phyloP scores from a whole-genome alignment of 148 eudicot genomes.

The Nepenthes gracilis region DNA sequence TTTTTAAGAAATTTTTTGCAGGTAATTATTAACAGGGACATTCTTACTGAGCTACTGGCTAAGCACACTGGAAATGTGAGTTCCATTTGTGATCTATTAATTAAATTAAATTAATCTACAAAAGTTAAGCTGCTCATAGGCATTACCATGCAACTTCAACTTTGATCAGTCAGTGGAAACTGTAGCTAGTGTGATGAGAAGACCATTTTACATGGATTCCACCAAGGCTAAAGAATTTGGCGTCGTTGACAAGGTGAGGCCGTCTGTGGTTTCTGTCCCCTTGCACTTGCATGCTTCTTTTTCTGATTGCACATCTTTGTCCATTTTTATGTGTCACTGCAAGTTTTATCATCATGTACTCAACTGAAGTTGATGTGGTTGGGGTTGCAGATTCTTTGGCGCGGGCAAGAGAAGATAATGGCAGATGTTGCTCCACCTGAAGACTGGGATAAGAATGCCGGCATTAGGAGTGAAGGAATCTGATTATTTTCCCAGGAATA shows the following conservation, averaged over 20 bases:
- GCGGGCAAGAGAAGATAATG: conserved; percentile 75
- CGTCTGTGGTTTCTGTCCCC: not conserved
- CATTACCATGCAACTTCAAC: conserved; percentile 10
- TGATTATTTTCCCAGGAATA: conserved; percentile 14
- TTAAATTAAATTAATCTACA: not conserved
- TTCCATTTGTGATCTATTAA: conserved; percentile 5
- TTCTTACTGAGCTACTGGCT: conserved; percentile 51
- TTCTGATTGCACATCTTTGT: not conserved
- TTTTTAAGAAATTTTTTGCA: conserved; percentile 16
- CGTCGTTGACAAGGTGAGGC: conserved; percentile 65
- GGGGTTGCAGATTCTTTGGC: conserved; percentile 61
- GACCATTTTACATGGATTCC: conserved; percentile 57
- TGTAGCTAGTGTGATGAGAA: conserved; percentile 47
- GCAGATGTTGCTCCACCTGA: conserved; percentile 65
- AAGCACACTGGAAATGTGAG: conserved; percentile 92
- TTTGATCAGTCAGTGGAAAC: conserved; percentile 56
- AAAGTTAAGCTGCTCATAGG: not conserved
- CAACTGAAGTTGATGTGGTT: conserved; percentile 3
- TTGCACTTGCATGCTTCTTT: not conserved
- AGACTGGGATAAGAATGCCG: conserved; percentile 68
- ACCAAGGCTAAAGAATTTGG: conserved; percentile 77
- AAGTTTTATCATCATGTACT: not conserved
- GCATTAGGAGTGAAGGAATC: conserved; percentile 48
- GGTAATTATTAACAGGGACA: conserved; percentile 64
- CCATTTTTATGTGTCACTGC: too few relatives aligned